Conservation (phyloP, 2,329 filamentous ascomycete species). For the Pseudopyricularia cyperi region DNA sequence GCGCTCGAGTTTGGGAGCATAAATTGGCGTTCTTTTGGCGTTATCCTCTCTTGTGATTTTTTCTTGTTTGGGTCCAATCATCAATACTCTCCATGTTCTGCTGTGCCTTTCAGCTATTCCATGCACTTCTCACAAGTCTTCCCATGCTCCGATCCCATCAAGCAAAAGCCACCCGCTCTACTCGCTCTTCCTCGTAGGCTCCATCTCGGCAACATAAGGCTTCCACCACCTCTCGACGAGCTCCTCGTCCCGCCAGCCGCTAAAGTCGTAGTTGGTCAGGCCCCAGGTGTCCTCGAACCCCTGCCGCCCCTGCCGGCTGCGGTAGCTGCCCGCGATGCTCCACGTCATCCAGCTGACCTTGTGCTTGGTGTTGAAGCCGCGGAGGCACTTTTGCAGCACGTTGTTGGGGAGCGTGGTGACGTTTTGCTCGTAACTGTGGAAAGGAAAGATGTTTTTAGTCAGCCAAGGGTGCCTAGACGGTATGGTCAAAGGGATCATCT, state of each 20-base stretch:
- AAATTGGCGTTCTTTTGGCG: too few relatives aligned
- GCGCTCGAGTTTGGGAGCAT: too few relatives aligned
- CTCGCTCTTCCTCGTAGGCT: constrained; percentile 8
- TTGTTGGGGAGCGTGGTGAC: constrained; percentile 22
- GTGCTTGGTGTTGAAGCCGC: constrained; percentile 28
- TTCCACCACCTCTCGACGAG: constrained; percentile 35
- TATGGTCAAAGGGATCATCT: too few relatives aligned
- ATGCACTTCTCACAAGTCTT: too few relatives aligned
- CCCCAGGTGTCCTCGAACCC: constrained; percentile 34
- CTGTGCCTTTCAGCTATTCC: too few relatives aligned
- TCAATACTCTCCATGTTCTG: too few relatives aligned
- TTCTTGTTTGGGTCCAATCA: too few relatives aligned
- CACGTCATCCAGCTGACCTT: constrained; percentile 35
- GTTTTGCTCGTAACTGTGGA: constrained; percentile 22
- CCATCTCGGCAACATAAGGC: constrained; percentile 33
- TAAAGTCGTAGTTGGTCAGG: constrained; percentile 30
- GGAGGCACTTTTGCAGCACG: constrained; percentile 31
- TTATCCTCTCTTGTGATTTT: too few relatives aligned
- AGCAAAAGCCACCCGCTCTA: background rate
- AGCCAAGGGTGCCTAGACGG: too few relatives aligned
- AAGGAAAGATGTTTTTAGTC: too few relatives aligned
- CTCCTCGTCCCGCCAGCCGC: constrained; percentile 28
- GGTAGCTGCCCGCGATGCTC: constrained; percentile 32
- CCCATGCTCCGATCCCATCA: too few relatives aligned
- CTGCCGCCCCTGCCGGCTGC: constrained; percentile 29